Evolutionary conservation across 108 stramenopile genomes (phyloP), one percentile per base, ranked within the genome.

Genomic region (Fragilariopsis cylindrus): DNA sequence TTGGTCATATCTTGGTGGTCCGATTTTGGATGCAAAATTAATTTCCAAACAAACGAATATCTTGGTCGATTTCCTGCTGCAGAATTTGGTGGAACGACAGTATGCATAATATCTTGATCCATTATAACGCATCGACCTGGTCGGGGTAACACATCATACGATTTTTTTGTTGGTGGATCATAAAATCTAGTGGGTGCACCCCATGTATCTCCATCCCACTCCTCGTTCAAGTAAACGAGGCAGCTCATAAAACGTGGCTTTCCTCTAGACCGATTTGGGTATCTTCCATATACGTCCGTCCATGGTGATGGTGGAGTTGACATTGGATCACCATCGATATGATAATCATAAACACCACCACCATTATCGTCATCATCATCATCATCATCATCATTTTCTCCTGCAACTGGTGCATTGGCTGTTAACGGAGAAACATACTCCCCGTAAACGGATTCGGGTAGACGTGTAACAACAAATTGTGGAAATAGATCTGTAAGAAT

Each of bases 1-100:
- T 78, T 64, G 42, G 72, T 77, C 88, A 89, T 87, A 48, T 83
- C 84, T 60, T 89, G 88, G 18, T 72, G 49, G 15, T 49, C 62
- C 49, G 39, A 48, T 70, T 81, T 86, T 16, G 88, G 88, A 74
- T 89, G 88, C 19, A 89, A 69, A 58, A 91, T 79, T 8, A 91
- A 82, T 70, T 91, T 91, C 90, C 87, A 91, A 9, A 91, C 90
- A 54, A 91, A 65, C 1, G 90, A 91, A 63, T 88, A 91, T 47
- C 90, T 69, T 21, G 90, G 90, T 53, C 87, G 67, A 41, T 81
- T 79, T 3, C 87, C 87, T 54, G 85, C 85, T 40, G 74, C 77
- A 5, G 46, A 48, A 30, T 48, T 74, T 8, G 90, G 90, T 58
- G 87, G 84, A 42, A 87, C 86, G 18, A 91, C 90, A 3, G 84